These are phyloP conservation scores for Penicillium crystallinum DNA, from an alignment of 495 filamentous ascomycete genomes.

Conservation along the genomic window DNA sequence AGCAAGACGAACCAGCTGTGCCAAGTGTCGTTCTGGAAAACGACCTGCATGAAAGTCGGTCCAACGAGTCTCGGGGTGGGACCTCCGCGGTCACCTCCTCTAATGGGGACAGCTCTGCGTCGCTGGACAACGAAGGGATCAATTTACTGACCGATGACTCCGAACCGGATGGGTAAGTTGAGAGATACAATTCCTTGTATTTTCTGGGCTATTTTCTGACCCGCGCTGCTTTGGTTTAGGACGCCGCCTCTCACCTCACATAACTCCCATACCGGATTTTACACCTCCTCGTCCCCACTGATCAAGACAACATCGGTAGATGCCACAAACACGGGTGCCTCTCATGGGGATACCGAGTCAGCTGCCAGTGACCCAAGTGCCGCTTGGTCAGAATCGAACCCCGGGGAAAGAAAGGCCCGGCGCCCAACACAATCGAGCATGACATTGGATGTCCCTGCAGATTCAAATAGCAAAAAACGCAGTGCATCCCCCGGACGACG, in stretches of 20 bases:
- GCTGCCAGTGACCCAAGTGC: constrained; percentile 27
- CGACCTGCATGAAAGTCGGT: constrained; percentile 19
- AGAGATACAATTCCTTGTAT: not conserved
- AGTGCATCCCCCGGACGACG: constrained; percentile 41
- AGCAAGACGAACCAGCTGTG: constrained; percentile 30
- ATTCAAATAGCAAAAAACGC: constrained; percentile 31
- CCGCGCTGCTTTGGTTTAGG: constrained; percentile 25
- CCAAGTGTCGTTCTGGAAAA: constrained; percentile 16
- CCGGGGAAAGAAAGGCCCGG: constrained; percentile 16
- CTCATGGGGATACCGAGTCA: constrained; percentile 26
- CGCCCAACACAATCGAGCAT: constrained; percentile 21
- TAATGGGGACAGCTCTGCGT: constrained; percentile 20
- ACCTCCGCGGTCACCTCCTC: constrained; percentile 26
- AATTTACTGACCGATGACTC: constrained; percentile 67
- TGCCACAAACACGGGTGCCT: constrained; percentile 19
- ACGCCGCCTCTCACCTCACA: constrained; percentile 62
- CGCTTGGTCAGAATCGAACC: constrained; percentile 21
- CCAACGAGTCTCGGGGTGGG: constrained; percentile 24
- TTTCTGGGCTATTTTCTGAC: constrained; percentile 22
- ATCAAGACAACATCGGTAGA: constrained; percentile 55
- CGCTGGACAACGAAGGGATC: constrained; percentile 32
- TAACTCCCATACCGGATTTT: constrained; percentile 71
- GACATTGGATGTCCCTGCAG: constrained; percentile 29
- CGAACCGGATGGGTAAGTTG: constrained; percentile 62
- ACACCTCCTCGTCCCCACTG: constrained; percentile 78